Base-by-base conservation (phyloP, 2,329 filamentous ascomycete genomes). In the Fusarium sp. region DNA sequence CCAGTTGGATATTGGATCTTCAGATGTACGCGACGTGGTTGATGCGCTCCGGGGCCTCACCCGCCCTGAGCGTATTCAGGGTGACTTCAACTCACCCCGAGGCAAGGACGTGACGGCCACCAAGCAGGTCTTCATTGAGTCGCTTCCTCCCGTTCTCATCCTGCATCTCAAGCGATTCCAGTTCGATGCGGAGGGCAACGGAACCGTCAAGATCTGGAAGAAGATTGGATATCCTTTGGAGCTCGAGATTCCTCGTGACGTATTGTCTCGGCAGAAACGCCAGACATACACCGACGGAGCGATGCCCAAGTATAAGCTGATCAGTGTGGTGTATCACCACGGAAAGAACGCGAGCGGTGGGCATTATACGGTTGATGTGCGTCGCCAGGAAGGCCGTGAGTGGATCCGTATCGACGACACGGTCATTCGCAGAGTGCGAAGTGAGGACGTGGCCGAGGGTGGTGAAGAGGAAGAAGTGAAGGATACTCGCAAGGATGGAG, bases 371-470 rank as follows among this genome's bases (percentile, higher is more conserved):
- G 96, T 97, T n/a, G 97, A 99, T 82, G 93, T 98, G 45, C 92
- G 95, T 67, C 93, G 97, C 61, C 96, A 98, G 83, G 97, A 99
- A 81, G 95, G 93, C n/a, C 91, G 91, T 24, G 95, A 98, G 83
- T 99, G 97, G 97, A 93, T 99, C 66, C 94, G 96, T 64, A 91
- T 99, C 76, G 97, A 99, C 79, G 97, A 99, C 81, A 99, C 97
- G 0, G 86, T 95, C 69, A 95, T 99, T 73, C 91, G 94, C 71
- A 93, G 95, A 45, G 91, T 99, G 39, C 90, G 93, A 64, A 92
- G 92, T 72, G 94, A 98, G 79, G 96, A 98, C 73, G 95, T 98
- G 22, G 95, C 95, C 3, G 93, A 95, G 83, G 93, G 90, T 24
- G 95, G 94, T 43, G 90, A 92, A 24, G 94, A 97, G 78, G 95